These are phyloP conservation scores for Vaccinium vitisidaea DNA, from an alignment of 148 eudicot species.

Conservation along the genomic window DNA sequence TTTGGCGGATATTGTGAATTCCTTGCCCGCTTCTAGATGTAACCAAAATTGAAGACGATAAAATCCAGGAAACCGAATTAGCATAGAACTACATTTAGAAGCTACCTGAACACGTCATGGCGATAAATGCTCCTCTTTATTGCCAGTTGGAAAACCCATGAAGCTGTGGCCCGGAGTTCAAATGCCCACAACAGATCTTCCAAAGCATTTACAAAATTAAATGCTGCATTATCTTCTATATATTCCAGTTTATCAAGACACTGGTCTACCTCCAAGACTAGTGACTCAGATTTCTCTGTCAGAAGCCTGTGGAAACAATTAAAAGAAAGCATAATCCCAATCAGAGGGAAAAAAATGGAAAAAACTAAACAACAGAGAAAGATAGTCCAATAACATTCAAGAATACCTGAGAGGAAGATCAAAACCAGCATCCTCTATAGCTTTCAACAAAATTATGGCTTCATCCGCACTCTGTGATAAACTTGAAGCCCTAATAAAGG, in stretches of 20 bases:
- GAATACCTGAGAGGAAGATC: slow-evolving; percentile 70
- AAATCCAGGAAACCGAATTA: background rate
- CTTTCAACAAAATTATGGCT: slow-evolving; percentile 61
- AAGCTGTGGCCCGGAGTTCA: slow-evolving; percentile 91
- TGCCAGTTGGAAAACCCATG: slow-evolving; percentile 91
- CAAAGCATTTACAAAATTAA: slow-evolving; percentile 92
- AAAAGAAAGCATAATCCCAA: background rate
- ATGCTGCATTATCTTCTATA: slow-evolving; percentile 78
- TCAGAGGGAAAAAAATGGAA: background rate
- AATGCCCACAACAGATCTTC: slow-evolving; percentile 96
- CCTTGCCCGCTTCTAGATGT: background rate
- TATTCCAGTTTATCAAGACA: slow-evolving; percentile 67
- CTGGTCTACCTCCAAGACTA: slow-evolving; percentile 52
- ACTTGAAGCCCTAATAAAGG: slow-evolving; percentile 87
- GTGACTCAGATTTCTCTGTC: slow-evolving; percentile 57
- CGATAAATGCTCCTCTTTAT: slow-evolving; percentile 71
- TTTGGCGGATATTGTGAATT: background rate
- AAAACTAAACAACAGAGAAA: background rate
- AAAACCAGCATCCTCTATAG: slow-evolving; percentile 74
- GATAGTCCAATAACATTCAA: background rate
- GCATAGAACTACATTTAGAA: background rate
- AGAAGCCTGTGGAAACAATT: slow-evolving; percentile 57
- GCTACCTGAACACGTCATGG: slow-evolving; percentile 73
- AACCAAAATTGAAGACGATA: background rate
- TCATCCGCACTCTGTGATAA: slow-evolving; percentile 55